A percentile compares a stretch with the other conserved stretches of the same genome.
Evolutionary conservation across 1,284 basidiomycete genomes (phyloP).

Genomic region (Pascua guehoae): DNA sequence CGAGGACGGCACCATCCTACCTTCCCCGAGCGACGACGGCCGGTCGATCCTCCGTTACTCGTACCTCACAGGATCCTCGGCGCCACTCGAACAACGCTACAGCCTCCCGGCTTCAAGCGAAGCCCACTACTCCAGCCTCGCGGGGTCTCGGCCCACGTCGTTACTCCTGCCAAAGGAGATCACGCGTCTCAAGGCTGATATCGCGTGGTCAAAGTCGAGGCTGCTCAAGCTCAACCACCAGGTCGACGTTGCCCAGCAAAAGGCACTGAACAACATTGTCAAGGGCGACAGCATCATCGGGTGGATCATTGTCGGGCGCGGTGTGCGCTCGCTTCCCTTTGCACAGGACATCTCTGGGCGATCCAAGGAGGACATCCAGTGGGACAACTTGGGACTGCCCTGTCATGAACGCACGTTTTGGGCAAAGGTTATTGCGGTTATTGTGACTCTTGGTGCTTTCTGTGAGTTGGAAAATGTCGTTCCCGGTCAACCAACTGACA

Average conservation of each 20-base stretch:
- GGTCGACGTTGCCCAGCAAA: conserved; percentile 62
- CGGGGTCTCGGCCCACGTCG: not conserved
- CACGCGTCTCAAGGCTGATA: not conserved
- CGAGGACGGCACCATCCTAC: conserved; percentile 54
- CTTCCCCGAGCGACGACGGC: conserved; percentile 4
- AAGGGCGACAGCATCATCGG: conserved; percentile 60
- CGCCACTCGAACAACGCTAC: too few species aligned
- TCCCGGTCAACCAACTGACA: conserved; percentile 24
- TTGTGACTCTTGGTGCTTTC: conserved; percentile 57
- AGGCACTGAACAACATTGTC: conserved; percentile 58
- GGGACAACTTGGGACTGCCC: conserved; percentile 67
- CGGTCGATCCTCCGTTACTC: too few species aligned
- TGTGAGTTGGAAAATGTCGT: conserved; percentile 58
- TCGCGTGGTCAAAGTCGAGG: conserved; percentile 3
- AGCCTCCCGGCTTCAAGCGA: too few species aligned
- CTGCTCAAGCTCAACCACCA: conserved; percentile 59
- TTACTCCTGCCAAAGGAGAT: not conserved
- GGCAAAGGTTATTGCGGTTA: conserved; percentile 55
- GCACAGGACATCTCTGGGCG: conserved; percentile 67
- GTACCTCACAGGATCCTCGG: too few species aligned
- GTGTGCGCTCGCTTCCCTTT: conserved; percentile 61
- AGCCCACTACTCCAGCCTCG: not conserved
- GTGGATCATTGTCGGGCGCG: conserved; percentile 70
- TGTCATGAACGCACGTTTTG: conserved; percentile 58
- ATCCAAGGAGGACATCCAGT: conserved; percentile 73